These are phyloP conservation scores for Aspergillus carlsbadensis DNA, from an alignment of 495 filamentous ascomycete species.

Conservation along the genomic window DNA sequence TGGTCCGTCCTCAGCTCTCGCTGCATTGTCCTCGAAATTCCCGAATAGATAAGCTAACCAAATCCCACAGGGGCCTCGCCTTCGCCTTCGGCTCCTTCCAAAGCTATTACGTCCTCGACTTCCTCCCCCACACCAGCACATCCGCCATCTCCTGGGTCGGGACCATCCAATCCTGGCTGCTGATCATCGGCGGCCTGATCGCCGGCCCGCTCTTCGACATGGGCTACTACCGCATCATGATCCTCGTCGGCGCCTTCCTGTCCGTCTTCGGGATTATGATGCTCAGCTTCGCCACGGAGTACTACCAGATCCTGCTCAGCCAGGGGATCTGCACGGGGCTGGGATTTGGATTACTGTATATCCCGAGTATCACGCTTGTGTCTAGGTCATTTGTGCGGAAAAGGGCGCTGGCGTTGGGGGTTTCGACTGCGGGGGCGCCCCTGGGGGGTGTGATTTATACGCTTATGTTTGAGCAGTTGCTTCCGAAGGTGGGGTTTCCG, in stretches of 20 bases:
- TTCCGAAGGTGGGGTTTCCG: slow-evolving; percentile 43
- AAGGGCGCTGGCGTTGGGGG: slow-evolving; percentile 44
- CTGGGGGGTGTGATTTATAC: slow-evolving; percentile 54
- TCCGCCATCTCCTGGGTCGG: slow-evolving; percentile 49
- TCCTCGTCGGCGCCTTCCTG: neutral
- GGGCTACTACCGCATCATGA: slow-evolving; percentile 29
- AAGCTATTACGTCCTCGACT: slow-evolving; percentile 34
- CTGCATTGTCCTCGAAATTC: neutral
- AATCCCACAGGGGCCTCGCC: slow-evolving; percentile 29
- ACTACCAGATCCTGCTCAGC: slow-evolving; percentile 33
- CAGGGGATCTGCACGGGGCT: slow-evolving; percentile 38
- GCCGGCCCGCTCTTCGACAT: slow-evolving; percentile 45
- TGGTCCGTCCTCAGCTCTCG: slow-evolving; percentile 22
- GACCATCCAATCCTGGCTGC: slow-evolving; percentile 37
- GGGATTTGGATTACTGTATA: slow-evolving; percentile 37
- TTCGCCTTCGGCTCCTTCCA: slow-evolving; percentile 48
- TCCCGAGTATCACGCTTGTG: slow-evolving; percentile 42
- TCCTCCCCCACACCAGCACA: slow-evolving; percentile 21
- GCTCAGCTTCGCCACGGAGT: slow-evolving; percentile 7
- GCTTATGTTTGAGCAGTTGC: slow-evolving; percentile 47
- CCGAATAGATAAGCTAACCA: neutral
- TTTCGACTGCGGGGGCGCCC: slow-evolving; percentile 39
- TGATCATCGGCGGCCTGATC: slow-evolving; percentile 37
- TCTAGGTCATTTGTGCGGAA: slow-evolving; percentile 35
- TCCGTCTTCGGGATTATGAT: neutral